Evolutionary conservation across 306 rosid species (phyloP).

Genomic region (Hippophae tibetana): DNA sequence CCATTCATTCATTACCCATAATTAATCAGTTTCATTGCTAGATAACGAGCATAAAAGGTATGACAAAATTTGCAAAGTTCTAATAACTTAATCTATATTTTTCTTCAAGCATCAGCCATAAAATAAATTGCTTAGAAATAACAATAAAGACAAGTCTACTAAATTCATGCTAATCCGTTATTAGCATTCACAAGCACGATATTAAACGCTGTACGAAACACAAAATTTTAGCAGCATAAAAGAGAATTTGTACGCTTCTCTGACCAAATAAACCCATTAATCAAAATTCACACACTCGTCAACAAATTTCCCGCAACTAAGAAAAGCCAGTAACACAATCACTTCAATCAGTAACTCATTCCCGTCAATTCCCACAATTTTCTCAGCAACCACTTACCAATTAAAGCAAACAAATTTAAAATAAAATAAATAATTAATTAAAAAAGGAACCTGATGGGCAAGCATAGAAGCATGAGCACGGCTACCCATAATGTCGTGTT

Average conservation of each 20-base stretch:
- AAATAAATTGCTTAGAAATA: too few relatives aligned
- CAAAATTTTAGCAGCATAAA: too few relatives aligned
- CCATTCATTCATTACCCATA: not conserved
- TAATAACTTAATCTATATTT: too few relatives aligned
- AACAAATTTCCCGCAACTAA: slow-evolving; percentile 9
- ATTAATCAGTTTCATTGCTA: not conserved
- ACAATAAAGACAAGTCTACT: too few relatives aligned
- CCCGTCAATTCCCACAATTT: not conserved
- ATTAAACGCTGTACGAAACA: too few relatives aligned
- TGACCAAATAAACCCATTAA: too few relatives aligned
- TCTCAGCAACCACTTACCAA: not conserved
- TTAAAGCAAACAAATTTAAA: not conserved
- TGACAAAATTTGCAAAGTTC: too few relatives aligned
- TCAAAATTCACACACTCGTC: not conserved
- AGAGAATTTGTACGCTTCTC: too few relatives aligned
- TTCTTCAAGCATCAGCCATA: too few relatives aligned
- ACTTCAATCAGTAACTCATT: not conserved
- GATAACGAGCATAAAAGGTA: not conserved
- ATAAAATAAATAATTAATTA: not conserved
- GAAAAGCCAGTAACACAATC: not conserved
- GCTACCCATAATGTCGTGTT: slow-evolving; percentile 82
- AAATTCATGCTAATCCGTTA: too few relatives aligned
- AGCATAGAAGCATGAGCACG: slow-evolving; percentile 92
- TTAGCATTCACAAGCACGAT: too few relatives aligned
- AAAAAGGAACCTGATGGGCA: slow-evolving; percentile 56